Conservation (phyloP, 805 yeast species). For the Lipomyces yamadae region DNA sequence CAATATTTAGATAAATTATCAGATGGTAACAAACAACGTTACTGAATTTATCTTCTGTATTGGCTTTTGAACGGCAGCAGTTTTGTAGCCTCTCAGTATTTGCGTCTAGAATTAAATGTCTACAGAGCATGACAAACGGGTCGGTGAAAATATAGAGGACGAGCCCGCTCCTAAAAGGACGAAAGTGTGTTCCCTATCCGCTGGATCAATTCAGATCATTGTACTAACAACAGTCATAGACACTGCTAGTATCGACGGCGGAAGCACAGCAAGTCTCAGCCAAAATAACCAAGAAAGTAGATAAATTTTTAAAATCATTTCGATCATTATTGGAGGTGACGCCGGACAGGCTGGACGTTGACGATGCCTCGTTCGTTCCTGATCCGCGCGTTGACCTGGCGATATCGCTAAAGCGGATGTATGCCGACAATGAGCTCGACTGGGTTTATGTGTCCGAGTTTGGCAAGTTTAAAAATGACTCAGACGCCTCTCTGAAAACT, state of each 20-base stretch:
- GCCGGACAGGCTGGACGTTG: constrained; percentile 28
- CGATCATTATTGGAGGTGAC: constrained; percentile 35
- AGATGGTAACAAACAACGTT: background rate
- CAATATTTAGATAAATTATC: background rate
- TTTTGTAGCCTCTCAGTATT: background rate
- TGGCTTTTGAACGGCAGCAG: no score
- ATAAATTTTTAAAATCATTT: constrained; percentile 22
- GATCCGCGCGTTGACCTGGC: constrained; percentile 34
- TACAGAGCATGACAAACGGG: background rate
- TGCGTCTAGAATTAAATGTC: background rate
- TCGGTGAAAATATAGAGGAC: background rate
- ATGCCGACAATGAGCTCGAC: constrained; percentile 19
- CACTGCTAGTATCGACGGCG: background rate
- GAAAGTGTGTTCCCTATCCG: background rate
- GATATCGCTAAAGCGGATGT: constrained; percentile 24
- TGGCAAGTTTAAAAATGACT: constrained; percentile 5
- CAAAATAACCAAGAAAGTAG: constrained; percentile 40
- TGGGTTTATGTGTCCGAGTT: constrained; percentile 24
- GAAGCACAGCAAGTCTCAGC: constrained; percentile 19
- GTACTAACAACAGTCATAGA: background rate
- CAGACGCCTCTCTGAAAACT: constrained; percentile 1
- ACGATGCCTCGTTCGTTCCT: constrained; percentile 8
- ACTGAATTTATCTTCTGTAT: no score
- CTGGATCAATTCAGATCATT: background rate
- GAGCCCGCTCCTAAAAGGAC: background rate